A percentile compares a stretch with the other conserved stretches of the same genome.
Evolutionary conservation across 257 asterid species (phyloP).

Genomic region (Solanum arcanum): DNA sequence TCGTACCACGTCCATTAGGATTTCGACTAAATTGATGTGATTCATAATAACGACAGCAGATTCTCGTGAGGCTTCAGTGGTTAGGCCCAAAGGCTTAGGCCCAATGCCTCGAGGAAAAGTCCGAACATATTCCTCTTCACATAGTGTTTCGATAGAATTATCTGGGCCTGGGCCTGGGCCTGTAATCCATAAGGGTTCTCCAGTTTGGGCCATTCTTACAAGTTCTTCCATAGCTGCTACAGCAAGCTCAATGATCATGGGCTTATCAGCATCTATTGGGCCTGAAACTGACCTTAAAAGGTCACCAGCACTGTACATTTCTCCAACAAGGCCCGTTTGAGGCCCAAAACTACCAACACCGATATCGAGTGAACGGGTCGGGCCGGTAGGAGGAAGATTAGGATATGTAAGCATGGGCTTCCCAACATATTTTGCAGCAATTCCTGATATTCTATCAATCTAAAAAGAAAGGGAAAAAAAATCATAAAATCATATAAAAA

Average conservation of each 20-base stretch:
- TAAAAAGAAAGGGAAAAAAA: not conserved
- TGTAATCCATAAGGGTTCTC: slow-evolving; percentile 57
- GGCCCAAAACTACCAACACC: slow-evolving; percentile 43
- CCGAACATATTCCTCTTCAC: slow-evolving; percentile 65
- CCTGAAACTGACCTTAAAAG: slow-evolving; percentile 46
- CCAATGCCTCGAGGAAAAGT: slow-evolving; percentile 90
- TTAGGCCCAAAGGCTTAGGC: slow-evolving; percentile 69
- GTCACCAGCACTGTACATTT: slow-evolving; percentile 40
- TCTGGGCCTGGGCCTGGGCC: slow-evolving; percentile 18
- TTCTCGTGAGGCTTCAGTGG: slow-evolving; percentile 83
- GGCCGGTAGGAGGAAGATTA: slow-evolving; percentile 21
- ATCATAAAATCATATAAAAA: not conserved
- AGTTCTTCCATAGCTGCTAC: slow-evolving; percentile 87
- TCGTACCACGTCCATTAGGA: slow-evolving; percentile 89
- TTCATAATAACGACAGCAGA: slow-evolving; percentile 88
- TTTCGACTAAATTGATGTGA: slow-evolving; percentile 70
- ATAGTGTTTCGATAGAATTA: slow-evolving; percentile 21
- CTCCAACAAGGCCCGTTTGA: slow-evolving; percentile 35
- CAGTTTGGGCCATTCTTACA: slow-evolving; percentile 46
- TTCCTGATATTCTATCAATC: slow-evolving; percentile 67
- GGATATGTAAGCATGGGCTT: slow-evolving; percentile 58
- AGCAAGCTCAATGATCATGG: slow-evolving; percentile 55
- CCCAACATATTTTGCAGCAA: slow-evolving; percentile 70
- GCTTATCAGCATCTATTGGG: slow-evolving; percentile 61
- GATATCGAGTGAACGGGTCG: slow-evolving; percentile 43